These are phyloP conservation scores for Candida insectalens DNA, from an alignment of 805 yeast genomes.

Conservation along the genomic window DNA sequence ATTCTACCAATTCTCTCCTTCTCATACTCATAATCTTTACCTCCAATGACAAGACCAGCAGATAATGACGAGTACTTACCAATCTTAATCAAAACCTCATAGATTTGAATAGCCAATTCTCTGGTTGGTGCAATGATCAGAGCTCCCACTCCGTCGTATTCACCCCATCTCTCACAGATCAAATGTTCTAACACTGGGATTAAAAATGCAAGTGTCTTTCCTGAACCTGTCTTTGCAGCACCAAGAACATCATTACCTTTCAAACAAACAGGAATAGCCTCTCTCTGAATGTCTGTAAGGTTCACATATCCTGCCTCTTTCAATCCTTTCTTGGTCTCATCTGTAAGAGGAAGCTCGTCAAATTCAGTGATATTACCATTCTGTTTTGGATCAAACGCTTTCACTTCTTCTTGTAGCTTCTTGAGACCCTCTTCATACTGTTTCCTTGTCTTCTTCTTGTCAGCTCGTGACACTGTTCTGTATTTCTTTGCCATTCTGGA, in stretches of 20 bases:
- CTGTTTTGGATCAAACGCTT: conserved; percentile 41
- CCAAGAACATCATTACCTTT: conserved; percentile 76
- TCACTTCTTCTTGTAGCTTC: conserved; percentile 40
- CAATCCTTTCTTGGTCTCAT: conserved; percentile 58
- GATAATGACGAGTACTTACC: conserved; percentile 70
- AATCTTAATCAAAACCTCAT: conserved; percentile 75
- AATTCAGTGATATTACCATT: conserved; percentile 37
- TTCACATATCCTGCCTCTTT: conserved; percentile 68
- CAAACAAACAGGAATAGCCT: conserved; percentile 65
- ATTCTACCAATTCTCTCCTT: conserved; percentile 69
- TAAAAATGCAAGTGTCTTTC: conserved; percentile 81
- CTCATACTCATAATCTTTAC: conserved; percentile 78
- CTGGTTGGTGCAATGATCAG: conserved; percentile 86
- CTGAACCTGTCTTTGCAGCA: conserved; percentile 87
- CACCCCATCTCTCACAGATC: conserved; percentile 65
- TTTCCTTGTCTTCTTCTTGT: conserved; percentile 17
- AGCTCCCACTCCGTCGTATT: conserved; percentile 82
- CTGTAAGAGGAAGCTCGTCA: conserved; percentile 68
- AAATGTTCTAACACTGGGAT: conserved; percentile 71
- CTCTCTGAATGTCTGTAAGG: conserved; percentile 80
- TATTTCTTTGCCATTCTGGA: conserved; percentile 20
- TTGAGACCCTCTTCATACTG: conserved; percentile 26
- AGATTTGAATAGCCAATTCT: conserved; percentile 84
- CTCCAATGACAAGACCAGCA: conserved; percentile 90
- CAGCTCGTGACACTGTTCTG: conserved; percentile 20